phyloP scores from a whole-genome alignment of 352 stramenopile species.

The Lagenidium giganteum region DNA sequence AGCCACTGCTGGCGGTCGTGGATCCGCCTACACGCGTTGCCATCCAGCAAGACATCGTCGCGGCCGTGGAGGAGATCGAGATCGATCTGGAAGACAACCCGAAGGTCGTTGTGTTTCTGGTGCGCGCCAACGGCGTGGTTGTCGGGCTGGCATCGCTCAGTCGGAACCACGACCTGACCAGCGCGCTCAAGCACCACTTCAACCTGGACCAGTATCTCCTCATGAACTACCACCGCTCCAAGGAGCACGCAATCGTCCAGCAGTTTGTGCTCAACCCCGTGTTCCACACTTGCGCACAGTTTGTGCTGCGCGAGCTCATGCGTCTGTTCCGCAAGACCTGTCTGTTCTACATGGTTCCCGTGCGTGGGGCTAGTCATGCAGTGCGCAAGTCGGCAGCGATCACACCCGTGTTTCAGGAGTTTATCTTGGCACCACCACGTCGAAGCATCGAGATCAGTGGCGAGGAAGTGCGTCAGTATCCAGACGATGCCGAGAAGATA shows the following conservation, averaged over 20 bases:
- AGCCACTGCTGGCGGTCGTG: conserved; percentile 12
- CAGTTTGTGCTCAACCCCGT: conserved; percentile 73
- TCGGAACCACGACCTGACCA: conserved; percentile 40
- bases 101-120: conserved; percentile 46
- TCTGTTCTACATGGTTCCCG: conserved; percentile 38
- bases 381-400: conserved; percentile 15
- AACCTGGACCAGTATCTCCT: conserved; percentile 59
- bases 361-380: conserved; percentile 2
- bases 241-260: conserved; percentile 59
- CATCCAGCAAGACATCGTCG: conserved; percentile 29
- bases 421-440: conserved; percentile 41
- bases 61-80: conserved; percentile 45
- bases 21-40: conserved; percentile 24
- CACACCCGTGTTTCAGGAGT: conserved; percentile 34
- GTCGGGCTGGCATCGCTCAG: conserved; percentile 40
- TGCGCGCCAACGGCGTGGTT: conserved; percentile 36
- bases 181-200: conserved; percentile 52
- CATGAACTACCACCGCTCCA: conserved; percentile 60
- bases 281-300: conserved; percentile 50
- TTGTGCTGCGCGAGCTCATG: conserved; percentile 80
- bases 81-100: conserved; percentile 68
- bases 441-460: conserved; percentile 24
- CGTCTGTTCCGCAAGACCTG: conserved; percentile 67
- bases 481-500: conserved; percentile 24
- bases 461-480: conserved; percentile 31